Base-by-base conservation (phyloP, 306 rosid genomes). In the Canavalia gladiata region DNA sequence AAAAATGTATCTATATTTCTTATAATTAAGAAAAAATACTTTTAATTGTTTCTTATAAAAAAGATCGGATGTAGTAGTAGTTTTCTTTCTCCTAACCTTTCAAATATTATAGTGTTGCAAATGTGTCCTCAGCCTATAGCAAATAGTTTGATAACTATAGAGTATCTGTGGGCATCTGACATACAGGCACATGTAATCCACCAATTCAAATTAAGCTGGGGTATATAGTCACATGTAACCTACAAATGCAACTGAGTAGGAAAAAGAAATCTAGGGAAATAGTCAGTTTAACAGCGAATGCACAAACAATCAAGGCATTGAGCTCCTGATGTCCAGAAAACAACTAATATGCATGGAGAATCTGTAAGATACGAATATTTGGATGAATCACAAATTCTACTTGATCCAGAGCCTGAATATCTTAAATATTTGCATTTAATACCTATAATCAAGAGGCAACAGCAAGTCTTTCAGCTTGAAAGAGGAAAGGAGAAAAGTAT, bases 401-500 rank as follows among this genome's bases (percentile, higher is more conserved):
- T 8, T 34, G 29, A 49, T 72, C 39, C n/a, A 31, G 58, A 50
- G 58, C 50, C 41, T 5, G 39, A 43, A 54, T 46, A 45, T 52
- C 63, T 11, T 45, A 2, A 42, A 52, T 43, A 56, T 4, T 5
- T 58, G 31, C 54, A 49, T 68, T 82, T 8, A 30, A 75, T 35
- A 58, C 12, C 64, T 58, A 39, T 28, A 42, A 46, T 62, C 43
- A 60, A 58, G 28, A 11, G 51, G 4, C 28, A 64, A 41, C 18
- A 28, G 37, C 67, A 75, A 55, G 33, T 55, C 39, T 52, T 76
- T 67, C 11, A 70, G 65, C 11, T 83, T 79, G 35, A 60, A 81
- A 76, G 51, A 67, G 72, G 45, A 54, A 7, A 5, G 28, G 57
- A 28, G 35, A 72, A 59, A 83, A 70, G 68, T 30, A 33, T 29